These are phyloP conservation scores for Neofusicoccum sp. DNA, from an alignment of 2,329 filamentous ascomycete genomes.

Conservation along the genomic window DNA sequence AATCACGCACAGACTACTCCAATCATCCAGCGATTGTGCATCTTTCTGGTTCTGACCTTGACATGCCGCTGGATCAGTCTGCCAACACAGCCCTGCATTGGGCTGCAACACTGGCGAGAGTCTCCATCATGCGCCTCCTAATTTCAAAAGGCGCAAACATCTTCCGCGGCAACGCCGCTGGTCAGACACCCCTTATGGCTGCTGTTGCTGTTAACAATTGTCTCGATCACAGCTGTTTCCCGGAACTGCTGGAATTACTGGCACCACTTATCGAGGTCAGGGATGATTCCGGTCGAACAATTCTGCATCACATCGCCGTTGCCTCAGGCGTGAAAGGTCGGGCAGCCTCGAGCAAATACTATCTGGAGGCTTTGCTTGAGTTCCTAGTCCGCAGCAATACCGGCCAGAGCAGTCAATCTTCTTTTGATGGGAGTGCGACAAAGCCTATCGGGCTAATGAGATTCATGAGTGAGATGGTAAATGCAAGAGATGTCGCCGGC, in stretches of 20 bases:
- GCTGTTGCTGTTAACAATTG: constrained; percentile 94
- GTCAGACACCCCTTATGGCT: constrained; percentile 91
- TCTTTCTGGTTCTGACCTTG: constrained; percentile 78
- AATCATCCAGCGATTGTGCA: constrained; percentile 77
- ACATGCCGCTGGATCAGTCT: constrained; percentile 88
- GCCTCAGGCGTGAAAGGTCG: constrained; percentile 95
- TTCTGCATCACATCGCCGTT: constrained; percentile 93
- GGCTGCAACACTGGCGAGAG: constrained; percentile 89
- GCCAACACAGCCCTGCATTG: constrained; percentile 92
- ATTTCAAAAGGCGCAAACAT: constrained; percentile 85
- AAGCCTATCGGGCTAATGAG: constrained; percentile 83
- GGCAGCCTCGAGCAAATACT: constrained; percentile 89
- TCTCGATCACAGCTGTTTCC: constrained; percentile 86
- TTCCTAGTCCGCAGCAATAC: constrained; percentile 81
- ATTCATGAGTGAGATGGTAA: constrained; percentile 97
- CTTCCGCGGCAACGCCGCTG: constrained; percentile 82
- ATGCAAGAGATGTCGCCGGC: constrained; percentile 88
- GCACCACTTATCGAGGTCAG: constrained; percentile 88
- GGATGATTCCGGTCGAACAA: constrained; percentile 86
- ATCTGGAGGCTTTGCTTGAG: constrained; percentile 89
- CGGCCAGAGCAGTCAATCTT: constrained; percentile 33
- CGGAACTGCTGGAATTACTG: constrained; percentile 84
- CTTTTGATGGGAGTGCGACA: constrained; percentile 60
- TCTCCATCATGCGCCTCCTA: constrained; percentile 78
- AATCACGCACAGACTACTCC: constrained; percentile 68